Conservation (phyloP, 805 yeast species). For the Yarrowia sp. region DNA sequence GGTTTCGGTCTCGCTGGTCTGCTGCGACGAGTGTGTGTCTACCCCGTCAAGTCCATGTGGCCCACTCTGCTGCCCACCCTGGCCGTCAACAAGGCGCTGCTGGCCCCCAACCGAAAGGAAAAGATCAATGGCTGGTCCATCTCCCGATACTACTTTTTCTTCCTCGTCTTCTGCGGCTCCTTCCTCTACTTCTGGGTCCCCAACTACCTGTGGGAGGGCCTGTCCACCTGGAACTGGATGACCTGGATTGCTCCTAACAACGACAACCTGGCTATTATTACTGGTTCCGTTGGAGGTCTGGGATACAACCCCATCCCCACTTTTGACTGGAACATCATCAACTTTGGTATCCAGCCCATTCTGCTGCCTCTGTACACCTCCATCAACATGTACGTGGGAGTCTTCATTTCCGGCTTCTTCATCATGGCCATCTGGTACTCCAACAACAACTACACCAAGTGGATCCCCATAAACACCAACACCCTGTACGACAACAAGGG, state of each 20-base stretch:
- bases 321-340: constrained; percentile 53
- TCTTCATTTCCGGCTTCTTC: constrained; percentile 43
- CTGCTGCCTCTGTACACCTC: constrained; percentile 41
- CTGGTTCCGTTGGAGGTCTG: constrained; percentile 58
- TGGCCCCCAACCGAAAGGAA: constrained; percentile 52
- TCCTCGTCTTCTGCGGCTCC: constrained; percentile 51
- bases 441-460: constrained; percentile 65
- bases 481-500: constrained; percentile 61
- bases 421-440: constrained; percentile 60
- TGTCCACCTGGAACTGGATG: constrained; percentile 69
- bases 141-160: constrained; percentile 60
- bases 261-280: constrained; percentile 64
- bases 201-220: constrained; percentile 65
- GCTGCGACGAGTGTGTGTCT: constrained; percentile 59
- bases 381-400: constrained; percentile 39
- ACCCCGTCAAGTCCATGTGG: constrained; percentile 55
- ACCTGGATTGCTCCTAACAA: constrained; percentile 62
- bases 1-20: constrained; percentile 63
- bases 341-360: constrained; percentile 41
- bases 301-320: constrained; percentile 55
- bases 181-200: constrained; percentile 73
- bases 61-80: constrained; percentile 65
- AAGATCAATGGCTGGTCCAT: constrained; percentile 67
- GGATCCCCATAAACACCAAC: constrained; percentile 64
- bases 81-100: constrained; percentile 50